Evolutionary conservation across 2,329 filamentous ascomycete species (phyloP), one percentile per base, ranked within the genome.

Genomic region (Xylaria sp.): DNA sequence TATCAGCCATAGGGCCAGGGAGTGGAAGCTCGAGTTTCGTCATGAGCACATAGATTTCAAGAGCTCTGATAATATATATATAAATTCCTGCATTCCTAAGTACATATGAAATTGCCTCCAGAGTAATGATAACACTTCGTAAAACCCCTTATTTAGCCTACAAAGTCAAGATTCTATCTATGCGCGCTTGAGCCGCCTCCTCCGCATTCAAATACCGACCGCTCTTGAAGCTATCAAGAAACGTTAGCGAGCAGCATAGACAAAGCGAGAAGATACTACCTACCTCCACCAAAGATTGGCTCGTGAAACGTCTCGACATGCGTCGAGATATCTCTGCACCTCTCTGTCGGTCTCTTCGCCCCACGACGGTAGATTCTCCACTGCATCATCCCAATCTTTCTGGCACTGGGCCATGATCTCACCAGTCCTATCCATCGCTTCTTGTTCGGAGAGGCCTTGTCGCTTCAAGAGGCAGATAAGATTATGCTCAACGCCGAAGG

Each of bases 261-360:
- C 14, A 4, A 25, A 9, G 15, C 4, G 15, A 1, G 2, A 7
- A 12, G 11, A 3, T 9, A n/a, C 54, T 21, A 57, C 62, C 51
- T 25, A 71, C 71, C 70, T 72, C 71, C 71, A 73, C 21, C 68
- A 46, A 5, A 72, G 63, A 58, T 66, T 71, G 1, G 68, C 71
- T 14, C 72, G 53, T 4, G 69, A 66, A n/a, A 73, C 56, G 33
- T 65, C 65, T 4, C 67, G 62, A 40, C 67, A 69, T 1, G 50
- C 69, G 14, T 69, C 60, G 9, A 73, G 47, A 7, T 68, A 70
- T n/a, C 43, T 66, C 17, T 68, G 57, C 4, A 72, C 69, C 19
- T 69, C 59, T 11, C 49, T 60, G 47, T 73, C 72, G 11, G 69
- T 60, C 12, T 66, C 55, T 15, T 71, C 63, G 8, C 71, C 71